Base-by-base conservation (phyloP, 176 grass and related monocot species). In the Saccharum spontaneum region DNA sequence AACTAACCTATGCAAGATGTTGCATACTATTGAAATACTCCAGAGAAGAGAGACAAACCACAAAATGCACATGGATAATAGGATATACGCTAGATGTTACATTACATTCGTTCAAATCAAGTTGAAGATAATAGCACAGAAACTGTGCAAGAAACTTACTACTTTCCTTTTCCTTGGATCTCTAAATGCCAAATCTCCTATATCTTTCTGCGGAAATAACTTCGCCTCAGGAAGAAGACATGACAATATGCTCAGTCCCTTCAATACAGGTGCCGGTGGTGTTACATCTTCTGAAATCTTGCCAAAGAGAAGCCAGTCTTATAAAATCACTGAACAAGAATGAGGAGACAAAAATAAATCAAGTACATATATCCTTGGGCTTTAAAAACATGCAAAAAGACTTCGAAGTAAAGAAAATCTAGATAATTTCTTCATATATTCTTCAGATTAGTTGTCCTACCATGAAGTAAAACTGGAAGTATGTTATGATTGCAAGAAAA, bases 231-330 rank as follows among this genome's bases (percentile, higher is more conserved):
- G 97, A 88, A 98, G 81, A 92, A 98, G 64, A 78, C 91, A 94
- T 41, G 97, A 98, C 83, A 94, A 79, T 46, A 98, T 86, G 82
- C 75, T 84, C 83, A 98, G 76, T 61, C 66, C 97, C 83, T 94
- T 98, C 83, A 98, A 72, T 73, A 98, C 81, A 50, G 75, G 88
- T 10, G 64, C 93, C 17, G 97, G 88, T 71, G 97, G 97, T 80
- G 93, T 98, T 63, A 98, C 97, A 61, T 98, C 97, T 86, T 94
- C 93, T 92, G 97, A 85, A 94, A 98, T 98, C 97, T 98, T 98
- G 71, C 77, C 82, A 88, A 73, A 87, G 86, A 78, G 79, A 88
- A 84, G 69, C 79, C 89, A 90, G 30, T 37, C 16, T 79, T 69
- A 66, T 65, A 90, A 70, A 90, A 63, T 80, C 64, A 83, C 80